A percentile compares a stretch with the other conserved stretches of the same genome.
Conservation (phyloP, 352 stramenopile genomes). For the Globisporangium abappressorium region DNA sequence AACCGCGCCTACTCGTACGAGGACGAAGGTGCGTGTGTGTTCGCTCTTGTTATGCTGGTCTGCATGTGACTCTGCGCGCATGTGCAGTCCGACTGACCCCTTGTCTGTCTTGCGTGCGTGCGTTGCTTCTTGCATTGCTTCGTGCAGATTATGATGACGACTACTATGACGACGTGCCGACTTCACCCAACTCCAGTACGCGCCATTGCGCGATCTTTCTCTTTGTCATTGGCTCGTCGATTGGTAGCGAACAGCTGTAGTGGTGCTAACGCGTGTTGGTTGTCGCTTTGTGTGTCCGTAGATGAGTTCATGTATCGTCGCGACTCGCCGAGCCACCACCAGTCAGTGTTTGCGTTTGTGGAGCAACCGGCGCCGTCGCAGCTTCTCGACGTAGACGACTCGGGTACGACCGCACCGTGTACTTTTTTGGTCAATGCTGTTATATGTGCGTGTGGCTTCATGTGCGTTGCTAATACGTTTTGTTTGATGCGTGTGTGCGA, state of each 20-base stretch:
- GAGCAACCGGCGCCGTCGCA: slow-evolving; percentile 30
- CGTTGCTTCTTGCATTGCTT: not conserved
- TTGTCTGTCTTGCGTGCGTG: not conserved
- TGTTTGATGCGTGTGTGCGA: slow-evolving; percentile 5
- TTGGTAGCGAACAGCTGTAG: not conserved
- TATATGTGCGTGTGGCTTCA: slow-evolving; percentile 10
- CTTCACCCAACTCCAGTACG: slow-evolving; percentile 64
- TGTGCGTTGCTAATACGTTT: not conserved
- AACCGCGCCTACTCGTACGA: slow-evolving; percentile 90
- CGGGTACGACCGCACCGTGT: slow-evolving; percentile 17
- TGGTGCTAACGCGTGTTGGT: not conserved
- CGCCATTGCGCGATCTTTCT: not conserved
- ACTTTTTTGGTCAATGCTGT: not conserved
- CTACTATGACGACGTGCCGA: slow-evolving; percentile 58
- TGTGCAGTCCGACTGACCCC: not conserved
- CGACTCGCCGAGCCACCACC: slow-evolving; percentile 70
- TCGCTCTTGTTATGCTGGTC: not conserved
- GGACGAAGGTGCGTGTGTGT: slow-evolving; percentile 67
- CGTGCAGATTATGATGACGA: slow-evolving; percentile 69
- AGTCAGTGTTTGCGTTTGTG: slow-evolving; percentile 82
- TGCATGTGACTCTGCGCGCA: not conserved
- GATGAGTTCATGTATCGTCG: slow-evolving; percentile 83
- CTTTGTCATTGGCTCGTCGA: not conserved
- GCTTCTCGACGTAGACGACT: slow-evolving; percentile 27
- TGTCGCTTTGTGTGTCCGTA: slow-evolving; percentile 18